Conservation (phyloP, 2,329 filamentous ascomycete genomes). For the Nemania sp. region DNA sequence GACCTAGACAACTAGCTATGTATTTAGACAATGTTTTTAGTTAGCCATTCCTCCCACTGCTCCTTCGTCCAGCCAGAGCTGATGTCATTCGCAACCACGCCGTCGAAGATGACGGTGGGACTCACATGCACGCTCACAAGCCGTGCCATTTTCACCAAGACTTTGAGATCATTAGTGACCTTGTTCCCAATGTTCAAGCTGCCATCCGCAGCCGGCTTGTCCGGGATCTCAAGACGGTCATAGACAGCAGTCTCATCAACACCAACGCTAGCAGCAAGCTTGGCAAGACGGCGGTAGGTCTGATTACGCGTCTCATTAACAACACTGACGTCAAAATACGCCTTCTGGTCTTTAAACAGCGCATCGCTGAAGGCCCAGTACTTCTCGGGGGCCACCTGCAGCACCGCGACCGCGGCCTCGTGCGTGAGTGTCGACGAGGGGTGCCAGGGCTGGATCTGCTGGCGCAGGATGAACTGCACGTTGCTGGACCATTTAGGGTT, state of each 20-base stretch:
- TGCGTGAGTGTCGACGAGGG: conserved; percentile 84
- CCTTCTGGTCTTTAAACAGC: conserved; percentile 74
- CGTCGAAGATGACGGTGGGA: conserved; percentile 90
- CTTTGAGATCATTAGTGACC: conserved; percentile 87
- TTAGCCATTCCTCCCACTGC: conserved; percentile 89
- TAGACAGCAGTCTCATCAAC: conserved; percentile 79
- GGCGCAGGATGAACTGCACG: conserved; percentile 84
- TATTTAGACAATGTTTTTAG: conserved; percentile 62
- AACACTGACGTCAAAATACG: conserved; percentile 86
- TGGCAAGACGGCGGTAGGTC: conserved; percentile 83
- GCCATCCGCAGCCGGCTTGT: conserved; percentile 75
- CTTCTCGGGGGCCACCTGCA: conserved; percentile 73
- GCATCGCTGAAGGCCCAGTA: conserved; percentile 84
- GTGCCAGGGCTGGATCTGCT: conserved; percentile 96
- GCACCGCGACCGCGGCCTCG: conserved; percentile 86
- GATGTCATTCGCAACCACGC: conserved; percentile 82
- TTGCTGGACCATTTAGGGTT: conserved; percentile 67
- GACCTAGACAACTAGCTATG: background rate
- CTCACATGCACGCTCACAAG: conserved; percentile 89
- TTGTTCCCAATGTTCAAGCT: conserved; percentile 81
- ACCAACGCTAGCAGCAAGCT: conserved; percentile 76
- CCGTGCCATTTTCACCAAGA: conserved; percentile 82
- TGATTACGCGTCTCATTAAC: conserved; percentile 86
- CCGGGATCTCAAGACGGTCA: conserved; percentile 74
- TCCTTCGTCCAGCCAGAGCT: conserved; percentile 81